These are phyloP conservation scores for Dryas integrifolia DNA, from an alignment of 331 rosid species.

Conservation along the genomic window DNA sequence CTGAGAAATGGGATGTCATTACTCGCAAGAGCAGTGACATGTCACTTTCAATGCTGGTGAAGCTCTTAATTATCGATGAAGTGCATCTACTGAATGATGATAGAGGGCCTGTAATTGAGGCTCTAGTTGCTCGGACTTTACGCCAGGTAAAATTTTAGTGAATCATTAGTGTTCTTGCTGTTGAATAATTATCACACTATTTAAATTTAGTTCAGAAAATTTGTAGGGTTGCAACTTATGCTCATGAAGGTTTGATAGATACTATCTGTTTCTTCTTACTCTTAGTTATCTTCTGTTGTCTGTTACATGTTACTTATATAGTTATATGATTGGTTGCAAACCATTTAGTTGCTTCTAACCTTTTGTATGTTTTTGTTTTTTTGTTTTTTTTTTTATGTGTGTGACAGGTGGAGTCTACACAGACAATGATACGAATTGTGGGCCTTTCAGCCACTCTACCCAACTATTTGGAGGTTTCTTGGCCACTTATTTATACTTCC, in stretches of 20 bases:
- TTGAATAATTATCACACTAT: background rate
- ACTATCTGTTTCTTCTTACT: background rate
- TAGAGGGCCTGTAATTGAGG: constrained; percentile 98
- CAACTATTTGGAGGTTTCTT: constrained; percentile 82
- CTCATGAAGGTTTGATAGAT: background rate
- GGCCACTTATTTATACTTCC: constrained; percentile 26
- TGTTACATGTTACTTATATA: background rate
- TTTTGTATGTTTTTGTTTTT: constrained; percentile 5
- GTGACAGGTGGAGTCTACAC: constrained; percentile 88
- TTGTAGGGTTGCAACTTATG: background rate
- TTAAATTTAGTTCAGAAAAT: constrained; percentile 14
- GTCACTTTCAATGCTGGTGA: constrained; percentile 93
- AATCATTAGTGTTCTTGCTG: constrained; percentile 19
- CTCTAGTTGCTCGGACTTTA: constrained; percentile 90
- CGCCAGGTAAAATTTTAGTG: constrained; percentile 67
- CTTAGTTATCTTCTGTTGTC: background rate
- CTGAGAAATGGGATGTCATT: constrained; percentile 99
- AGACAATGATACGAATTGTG: constrained; percentile 94
- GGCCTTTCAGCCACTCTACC: constrained; percentile 99
- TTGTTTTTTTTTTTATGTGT: constrained; percentile 11
- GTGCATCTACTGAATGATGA: constrained; percentile 96
- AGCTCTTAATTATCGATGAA: constrained; percentile 93
- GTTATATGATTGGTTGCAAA: background rate
- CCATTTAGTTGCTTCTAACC: constrained; percentile 7
- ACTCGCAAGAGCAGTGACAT: constrained; percentile 99